phyloP scores from a whole-genome alignment of 2,329 filamentous ascomycete genomes.

The Aspergillus sojae region DNA sequence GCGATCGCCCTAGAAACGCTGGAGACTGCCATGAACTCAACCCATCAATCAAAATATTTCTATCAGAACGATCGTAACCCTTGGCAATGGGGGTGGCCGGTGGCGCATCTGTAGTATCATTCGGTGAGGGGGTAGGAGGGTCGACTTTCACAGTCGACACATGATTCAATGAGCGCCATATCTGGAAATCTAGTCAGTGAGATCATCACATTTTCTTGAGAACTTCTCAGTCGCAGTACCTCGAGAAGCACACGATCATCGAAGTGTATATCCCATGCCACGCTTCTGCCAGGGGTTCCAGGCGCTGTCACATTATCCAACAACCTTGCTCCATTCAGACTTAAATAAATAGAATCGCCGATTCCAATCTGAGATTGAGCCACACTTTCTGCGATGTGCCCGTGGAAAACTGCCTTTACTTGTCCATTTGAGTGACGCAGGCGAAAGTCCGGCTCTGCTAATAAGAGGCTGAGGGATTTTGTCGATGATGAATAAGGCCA shows the following conservation, averaged over 20 bases:
- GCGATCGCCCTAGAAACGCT: slow-evolving; percentile 73
- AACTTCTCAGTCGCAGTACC: slow-evolving; percentile 19
- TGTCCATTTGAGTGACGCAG: slow-evolving; percentile 77
- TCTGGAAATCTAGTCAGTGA: slow-evolving; percentile 19
- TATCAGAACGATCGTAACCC: slow-evolving; percentile 17
- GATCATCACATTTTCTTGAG: background rate
- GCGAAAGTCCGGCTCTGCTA: slow-evolving; percentile 83
- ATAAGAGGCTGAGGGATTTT: slow-evolving; percentile 72
- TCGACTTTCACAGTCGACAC: slow-evolving; percentile 55
- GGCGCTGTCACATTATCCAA: slow-evolving; percentile 54
- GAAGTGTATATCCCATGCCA: slow-evolving; percentile 61
- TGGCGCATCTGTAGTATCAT: slow-evolving; percentile 22
- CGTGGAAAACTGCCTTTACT: slow-evolving; percentile 75
- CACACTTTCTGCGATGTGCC: slow-evolving; percentile 69
- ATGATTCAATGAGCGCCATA: slow-evolving; percentile 27
- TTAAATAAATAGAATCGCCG: slow-evolving; percentile 73
- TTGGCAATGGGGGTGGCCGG: slow-evolving; percentile 30
- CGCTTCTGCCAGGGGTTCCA: slow-evolving; percentile 58
- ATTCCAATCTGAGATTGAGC: slow-evolving; percentile 70
- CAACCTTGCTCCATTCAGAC: slow-evolving; percentile 71
- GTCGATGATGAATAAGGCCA: slow-evolving; percentile 89
- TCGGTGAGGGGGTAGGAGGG: slow-evolving; percentile 37
- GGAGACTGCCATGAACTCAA: slow-evolving; percentile 71
- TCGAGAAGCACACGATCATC: slow-evolving; percentile 38
- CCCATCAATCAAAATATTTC: slow-evolving; percentile 30